Conservation (phyloP, 805 yeast species). For the Lipomyces yamadae region DNA sequence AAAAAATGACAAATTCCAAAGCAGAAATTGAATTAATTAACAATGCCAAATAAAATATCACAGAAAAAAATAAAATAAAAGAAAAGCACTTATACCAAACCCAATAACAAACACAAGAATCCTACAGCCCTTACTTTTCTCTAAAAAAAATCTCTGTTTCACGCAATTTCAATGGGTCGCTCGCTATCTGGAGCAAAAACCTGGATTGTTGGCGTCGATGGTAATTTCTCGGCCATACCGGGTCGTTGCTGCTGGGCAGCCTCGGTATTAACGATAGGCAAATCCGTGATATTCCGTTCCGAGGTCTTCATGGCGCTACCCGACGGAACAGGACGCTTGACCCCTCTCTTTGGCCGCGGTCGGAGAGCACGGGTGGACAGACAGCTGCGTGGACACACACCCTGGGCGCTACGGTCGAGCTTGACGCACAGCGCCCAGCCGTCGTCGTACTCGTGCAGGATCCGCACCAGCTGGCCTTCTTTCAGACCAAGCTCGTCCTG, state of each 20-base stretch:
- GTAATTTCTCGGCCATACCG: constrained; percentile 10
- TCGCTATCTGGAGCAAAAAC: constrained; percentile 37
- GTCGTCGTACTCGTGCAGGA: constrained; percentile 41
- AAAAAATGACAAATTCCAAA: no score
- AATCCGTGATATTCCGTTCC: constrained; percentile 19
- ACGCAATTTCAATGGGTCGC: constrained; percentile 28
- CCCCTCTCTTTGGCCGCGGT: constrained; percentile 36
- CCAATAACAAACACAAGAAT: neutral
- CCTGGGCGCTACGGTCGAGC: constrained; percentile 37
- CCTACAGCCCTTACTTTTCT: neutral
- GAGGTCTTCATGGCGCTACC: constrained; percentile 2
- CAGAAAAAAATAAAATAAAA: no score
- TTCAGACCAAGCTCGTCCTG: constrained; percentile 39
- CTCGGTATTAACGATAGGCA: constrained; percentile 15
- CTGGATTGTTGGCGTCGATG: constrained; percentile 35
- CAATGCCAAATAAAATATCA: no score
- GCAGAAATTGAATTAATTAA: no score
- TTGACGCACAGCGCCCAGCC: constrained; percentile 40
- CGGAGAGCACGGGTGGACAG: constrained; percentile 34
- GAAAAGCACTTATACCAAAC: neutral
- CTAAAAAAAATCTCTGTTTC: neutral
- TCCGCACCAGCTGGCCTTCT: constrained; percentile 39
- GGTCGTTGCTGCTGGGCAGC: constrained; percentile 9
- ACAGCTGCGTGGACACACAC: constrained; percentile 37
- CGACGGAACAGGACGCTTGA: constrained; percentile 7